These are phyloP conservation scores for Diaporthe citriasiana DNA, from an alignment of 2,329 filamentous ascomycete species.

Conservation along the genomic window DNA sequence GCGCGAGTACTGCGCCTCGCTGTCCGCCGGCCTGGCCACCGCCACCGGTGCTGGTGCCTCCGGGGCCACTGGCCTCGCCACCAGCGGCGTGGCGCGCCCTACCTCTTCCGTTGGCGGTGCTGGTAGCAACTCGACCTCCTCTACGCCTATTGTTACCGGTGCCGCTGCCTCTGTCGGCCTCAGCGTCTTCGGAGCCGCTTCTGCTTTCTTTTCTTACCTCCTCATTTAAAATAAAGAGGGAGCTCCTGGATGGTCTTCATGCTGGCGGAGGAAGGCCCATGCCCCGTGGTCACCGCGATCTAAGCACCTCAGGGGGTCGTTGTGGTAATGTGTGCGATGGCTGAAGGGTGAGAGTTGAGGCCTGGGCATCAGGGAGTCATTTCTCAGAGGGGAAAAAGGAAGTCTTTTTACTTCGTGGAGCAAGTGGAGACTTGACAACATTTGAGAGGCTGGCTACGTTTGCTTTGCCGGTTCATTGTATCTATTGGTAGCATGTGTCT, in stretches of 20 bases:
- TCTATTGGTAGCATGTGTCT: background rate
- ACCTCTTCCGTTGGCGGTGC: background rate
- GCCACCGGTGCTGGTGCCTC: background rate
- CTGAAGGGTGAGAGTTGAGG: too few species aligned
- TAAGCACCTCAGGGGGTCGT: background rate
- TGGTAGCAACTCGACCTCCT: slow-evolving; percentile 10
- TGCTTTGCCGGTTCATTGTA: background rate
- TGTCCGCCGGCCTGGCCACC: slow-evolving; percentile 11
- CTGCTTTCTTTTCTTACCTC: slow-evolving; percentile 30
- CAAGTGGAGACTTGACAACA: too few species aligned
- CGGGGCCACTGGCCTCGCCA: background rate
- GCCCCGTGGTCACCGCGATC: too few species aligned
- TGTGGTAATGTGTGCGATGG: background rate
- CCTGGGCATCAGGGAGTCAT: too few species aligned
- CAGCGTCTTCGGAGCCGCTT: slow-evolving; percentile 13
- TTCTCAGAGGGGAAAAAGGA: too few species aligned
- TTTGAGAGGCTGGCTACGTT: background rate
- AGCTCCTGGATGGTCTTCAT: too few species aligned
- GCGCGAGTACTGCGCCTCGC: slow-evolving; percentile 20
- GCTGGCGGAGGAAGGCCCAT: background rate
- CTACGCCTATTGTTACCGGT: slow-evolving; percentile 4
- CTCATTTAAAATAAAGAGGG: background rate
- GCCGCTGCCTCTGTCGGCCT: slow-evolving; percentile 16
- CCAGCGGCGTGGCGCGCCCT: slow-evolving; percentile 1
- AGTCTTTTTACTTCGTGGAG: background rate